Evolutionary conservation across 176 grass and related monocot species (phyloP).

Genomic region (Carex parvula): DNA sequence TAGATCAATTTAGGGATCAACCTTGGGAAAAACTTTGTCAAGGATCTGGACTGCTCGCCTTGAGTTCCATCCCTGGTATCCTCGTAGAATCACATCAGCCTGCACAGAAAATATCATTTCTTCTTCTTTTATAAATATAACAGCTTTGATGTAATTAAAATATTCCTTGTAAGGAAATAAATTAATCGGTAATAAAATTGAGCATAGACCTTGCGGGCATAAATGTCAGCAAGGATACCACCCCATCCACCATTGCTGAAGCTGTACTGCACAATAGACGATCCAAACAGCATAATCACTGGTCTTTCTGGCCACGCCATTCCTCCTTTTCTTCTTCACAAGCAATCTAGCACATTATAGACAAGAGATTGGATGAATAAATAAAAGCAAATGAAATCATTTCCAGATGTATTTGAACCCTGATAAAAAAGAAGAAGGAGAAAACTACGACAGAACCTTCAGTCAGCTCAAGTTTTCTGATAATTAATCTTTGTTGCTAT

Average conservation of each 20-base stretch:
- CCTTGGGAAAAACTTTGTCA: constrained; percentile 79
- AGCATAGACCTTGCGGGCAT: constrained; percentile 16
- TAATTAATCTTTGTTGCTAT: neutral
- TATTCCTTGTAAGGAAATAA: neutral
- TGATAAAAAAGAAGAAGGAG: neutral
- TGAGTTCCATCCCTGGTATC: constrained; percentile 85
- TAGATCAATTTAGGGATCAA: constrained; percentile 3
- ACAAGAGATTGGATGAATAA: neutral
- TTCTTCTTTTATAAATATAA: neutral
- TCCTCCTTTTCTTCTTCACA: neutral
- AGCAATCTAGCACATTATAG: neutral
- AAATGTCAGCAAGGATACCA: constrained; percentile 19
- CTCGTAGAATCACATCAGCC: constrained; percentile 85
- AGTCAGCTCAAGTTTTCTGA: neutral
- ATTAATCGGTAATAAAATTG: neutral
- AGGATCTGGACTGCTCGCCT: constrained; percentile 74
- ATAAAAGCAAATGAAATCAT: neutral
- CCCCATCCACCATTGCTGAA: constrained; percentile 32
- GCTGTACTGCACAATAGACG: constrained; percentile 20
- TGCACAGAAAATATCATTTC: constrained; percentile 18
- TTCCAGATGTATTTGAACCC: neutral
- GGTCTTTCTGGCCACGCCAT: constrained; percentile 25
- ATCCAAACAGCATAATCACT: constrained; percentile 20
- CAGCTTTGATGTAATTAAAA: neutral
- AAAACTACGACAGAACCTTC: neutral